A percentile compares a stretch with the other conserved stretches of the same genome.
These are phyloP conservation scores for Sorghum bicolor DNA, from an alignment of 176 grass and related monocot genomes.

Conservation along the genomic window DNA sequence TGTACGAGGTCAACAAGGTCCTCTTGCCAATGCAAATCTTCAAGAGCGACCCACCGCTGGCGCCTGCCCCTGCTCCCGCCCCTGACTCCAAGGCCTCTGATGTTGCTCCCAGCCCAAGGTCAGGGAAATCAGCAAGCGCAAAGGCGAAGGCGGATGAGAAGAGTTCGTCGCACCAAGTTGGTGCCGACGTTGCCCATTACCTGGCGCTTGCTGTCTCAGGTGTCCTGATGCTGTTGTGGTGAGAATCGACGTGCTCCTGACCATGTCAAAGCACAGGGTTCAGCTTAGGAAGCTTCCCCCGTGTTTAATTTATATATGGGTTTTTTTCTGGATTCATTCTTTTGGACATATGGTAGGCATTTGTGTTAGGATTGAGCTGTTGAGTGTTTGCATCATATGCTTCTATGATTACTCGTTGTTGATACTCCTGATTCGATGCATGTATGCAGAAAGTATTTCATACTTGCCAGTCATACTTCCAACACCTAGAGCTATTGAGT, in stretches of 20 bases:
- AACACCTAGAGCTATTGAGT: not conserved
- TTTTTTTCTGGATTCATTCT: conserved; percentile 66
- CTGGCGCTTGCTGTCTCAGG: conserved; percentile 37
- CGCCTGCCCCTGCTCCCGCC: conserved; percentile 67
- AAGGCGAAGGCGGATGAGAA: conserved; percentile 31
- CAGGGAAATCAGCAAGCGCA: conserved; percentile 13
- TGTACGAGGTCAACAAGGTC: conserved; percentile 78
- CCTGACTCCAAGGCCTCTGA: conserved; percentile 69
- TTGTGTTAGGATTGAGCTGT: conserved; percentile 38
- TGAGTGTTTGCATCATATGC: conserved; percentile 38
- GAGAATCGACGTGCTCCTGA: conserved; percentile 12
- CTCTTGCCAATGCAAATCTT: conserved; percentile 87
- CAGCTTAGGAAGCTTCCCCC: conserved; percentile 21
- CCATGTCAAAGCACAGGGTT: conserved; percentile 36
- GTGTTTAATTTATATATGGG: conserved; percentile 29
- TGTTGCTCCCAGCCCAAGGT: conserved; percentile 26
- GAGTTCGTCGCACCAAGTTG: conserved; percentile 14
- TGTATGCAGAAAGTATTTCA: conserved; percentile 33
- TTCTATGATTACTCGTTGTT: conserved; percentile 22
- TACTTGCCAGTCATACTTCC: not conserved
- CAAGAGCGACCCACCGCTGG: conserved; percentile 61
- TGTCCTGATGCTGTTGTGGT: conserved; percentile 50
- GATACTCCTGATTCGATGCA: conserved; percentile 30
- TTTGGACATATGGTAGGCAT: conserved; percentile 69
- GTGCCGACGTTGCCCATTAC: conserved; percentile 22